These are phyloP conservation scores for Cadophora gregata DNA, from an alignment of 2,329 filamentous ascomycete species.

Conservation along the genomic window DNA sequence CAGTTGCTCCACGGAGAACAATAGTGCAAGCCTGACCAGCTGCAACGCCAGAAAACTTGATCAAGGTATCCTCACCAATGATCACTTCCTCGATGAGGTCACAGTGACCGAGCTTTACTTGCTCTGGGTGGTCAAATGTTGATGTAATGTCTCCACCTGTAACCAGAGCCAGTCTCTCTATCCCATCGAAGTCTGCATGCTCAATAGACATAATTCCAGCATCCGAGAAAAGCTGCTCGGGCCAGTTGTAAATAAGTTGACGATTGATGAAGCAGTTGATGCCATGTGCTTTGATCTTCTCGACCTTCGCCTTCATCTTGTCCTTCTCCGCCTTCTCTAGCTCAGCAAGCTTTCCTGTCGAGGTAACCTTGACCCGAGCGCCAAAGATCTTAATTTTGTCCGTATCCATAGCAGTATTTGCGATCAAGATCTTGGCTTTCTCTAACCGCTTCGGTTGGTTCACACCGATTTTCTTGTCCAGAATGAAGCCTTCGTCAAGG, in stretches of 20 bases:
- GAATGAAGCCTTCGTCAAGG: constrained; percentile 95
- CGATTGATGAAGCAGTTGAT: constrained; percentile 99
- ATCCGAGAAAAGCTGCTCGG: constrained; percentile 97
- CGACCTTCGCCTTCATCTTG: constrained; percentile 99
- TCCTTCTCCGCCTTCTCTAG: constrained; percentile 97
- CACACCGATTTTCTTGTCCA: constrained; percentile 98
- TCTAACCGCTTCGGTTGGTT: constrained; percentile 98
- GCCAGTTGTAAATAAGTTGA: constrained; percentile 99
- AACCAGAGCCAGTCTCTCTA: constrained; percentile 91
- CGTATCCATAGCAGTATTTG: constrained; percentile 99
- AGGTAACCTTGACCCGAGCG: constrained; percentile 93
- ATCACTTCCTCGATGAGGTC: constrained; percentile 98
- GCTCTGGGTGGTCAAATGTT: constrained; percentile 97
- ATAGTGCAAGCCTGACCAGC: constrained; percentile 96
- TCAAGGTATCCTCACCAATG: constrained; percentile 95
- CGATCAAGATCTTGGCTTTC: constrained; percentile 97
- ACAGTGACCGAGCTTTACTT: constrained; percentile 94
- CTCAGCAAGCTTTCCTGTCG: constrained; percentile 96
- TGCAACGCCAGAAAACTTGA: constrained; percentile 96
- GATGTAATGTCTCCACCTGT: constrained; percentile 97
- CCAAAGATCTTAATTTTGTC: constrained; percentile 99
- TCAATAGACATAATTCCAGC: constrained; percentile 98
- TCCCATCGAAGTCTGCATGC: constrained; percentile 98
- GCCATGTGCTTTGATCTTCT: constrained; percentile 97
- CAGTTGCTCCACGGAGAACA: constrained; percentile 92